Conservation (phyloP, 345 rosid species). For the Bruguiera parviflora region DNA sequence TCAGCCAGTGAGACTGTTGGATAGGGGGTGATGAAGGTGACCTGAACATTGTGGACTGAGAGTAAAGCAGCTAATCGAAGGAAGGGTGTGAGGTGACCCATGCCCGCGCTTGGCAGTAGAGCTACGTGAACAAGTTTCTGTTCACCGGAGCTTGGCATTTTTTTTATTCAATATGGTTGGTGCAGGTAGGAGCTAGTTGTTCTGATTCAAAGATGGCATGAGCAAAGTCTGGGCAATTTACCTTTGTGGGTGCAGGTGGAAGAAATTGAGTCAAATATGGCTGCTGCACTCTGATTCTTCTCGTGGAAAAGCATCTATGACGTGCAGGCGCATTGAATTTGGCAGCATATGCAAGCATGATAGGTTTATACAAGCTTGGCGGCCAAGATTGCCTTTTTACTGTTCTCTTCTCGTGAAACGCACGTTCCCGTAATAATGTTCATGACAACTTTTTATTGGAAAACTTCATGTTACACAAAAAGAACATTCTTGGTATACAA, state of each 20-base stretch:
- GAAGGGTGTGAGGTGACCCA: constrained; percentile 46
- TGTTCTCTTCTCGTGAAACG: no score
- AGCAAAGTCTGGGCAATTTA: not conserved
- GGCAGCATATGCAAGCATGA: not conserved
- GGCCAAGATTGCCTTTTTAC: not conserved
- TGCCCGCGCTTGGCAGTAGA: constrained; percentile 41
- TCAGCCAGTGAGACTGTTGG: constrained; percentile 38
- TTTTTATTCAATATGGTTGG: not conserved
- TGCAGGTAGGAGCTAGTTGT: not conserved
- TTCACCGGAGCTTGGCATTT: constrained; percentile 10
- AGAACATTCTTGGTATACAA: no score
- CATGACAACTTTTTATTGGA: not conserved
- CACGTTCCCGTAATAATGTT: no score
- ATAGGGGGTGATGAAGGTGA: constrained; percentile 33
- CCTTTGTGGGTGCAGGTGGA: not conserved
- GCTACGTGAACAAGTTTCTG: constrained; percentile 24
- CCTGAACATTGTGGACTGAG: constrained; percentile 7
- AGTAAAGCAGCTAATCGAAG: constrained; percentile 37
- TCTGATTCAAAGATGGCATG: not conserved
- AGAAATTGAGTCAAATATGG: constrained; percentile 7
- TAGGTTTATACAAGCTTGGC: not conserved
- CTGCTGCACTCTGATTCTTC: not conserved
- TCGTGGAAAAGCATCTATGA: not conserved
- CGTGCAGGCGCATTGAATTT: not conserved
- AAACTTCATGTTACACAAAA: not conserved